These are phyloP conservation scores for Amanita molliuscula DNA, from an alignment of 768 basidiomycete genomes.

Conservation along the genomic window DNA sequence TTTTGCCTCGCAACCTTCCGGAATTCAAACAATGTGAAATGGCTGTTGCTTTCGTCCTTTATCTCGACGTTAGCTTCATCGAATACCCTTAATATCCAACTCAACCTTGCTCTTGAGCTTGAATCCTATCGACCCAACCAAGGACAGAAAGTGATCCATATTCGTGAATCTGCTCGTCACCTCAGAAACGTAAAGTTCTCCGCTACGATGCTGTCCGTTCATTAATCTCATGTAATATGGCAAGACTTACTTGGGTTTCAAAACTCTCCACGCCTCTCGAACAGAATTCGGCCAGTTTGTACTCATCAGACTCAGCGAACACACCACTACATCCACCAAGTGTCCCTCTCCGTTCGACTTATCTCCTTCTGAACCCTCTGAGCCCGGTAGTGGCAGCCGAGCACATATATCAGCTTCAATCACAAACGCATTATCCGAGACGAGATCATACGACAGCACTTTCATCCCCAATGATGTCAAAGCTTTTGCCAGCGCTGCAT, in stretches of 20 bases:
- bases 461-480: constrained; percentile 59
- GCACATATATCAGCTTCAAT: constrained; percentile 85
- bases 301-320: constrained; percentile 94
- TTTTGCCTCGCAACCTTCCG: constrained; percentile 40
- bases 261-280: constrained; percentile 80
- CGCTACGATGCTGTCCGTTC: constrained; percentile 30
- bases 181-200: constrained; percentile 81
- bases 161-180: constrained; percentile 77
- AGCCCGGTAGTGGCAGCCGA: constrained; percentile 78
- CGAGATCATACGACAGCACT: constrained; percentile 74
- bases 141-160: constrained; percentile 51
- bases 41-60: constrained; percentile 74
- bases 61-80: background rate
- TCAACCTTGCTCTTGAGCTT: constrained; percentile 56
- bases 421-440: constrained; percentile 66
- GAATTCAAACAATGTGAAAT: constrained; percentile 82
- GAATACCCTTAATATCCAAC: background rate
- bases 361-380: constrained; percentile 32
- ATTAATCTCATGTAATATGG: background rate
- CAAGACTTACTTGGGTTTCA: constrained; percentile 63
- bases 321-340: constrained; percentile 85
- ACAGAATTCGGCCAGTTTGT: constrained; percentile 93
- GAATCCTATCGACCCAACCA: constrained; percentile 68
- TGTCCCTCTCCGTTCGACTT: constrained; percentile 49
- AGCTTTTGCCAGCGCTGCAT: constrained; percentile 74